These are phyloP conservation scores for Cryptococcus deneoformans DNA, from an alignment of 1,284 basidiomycete genomes.

Conservation along the genomic window DNA sequence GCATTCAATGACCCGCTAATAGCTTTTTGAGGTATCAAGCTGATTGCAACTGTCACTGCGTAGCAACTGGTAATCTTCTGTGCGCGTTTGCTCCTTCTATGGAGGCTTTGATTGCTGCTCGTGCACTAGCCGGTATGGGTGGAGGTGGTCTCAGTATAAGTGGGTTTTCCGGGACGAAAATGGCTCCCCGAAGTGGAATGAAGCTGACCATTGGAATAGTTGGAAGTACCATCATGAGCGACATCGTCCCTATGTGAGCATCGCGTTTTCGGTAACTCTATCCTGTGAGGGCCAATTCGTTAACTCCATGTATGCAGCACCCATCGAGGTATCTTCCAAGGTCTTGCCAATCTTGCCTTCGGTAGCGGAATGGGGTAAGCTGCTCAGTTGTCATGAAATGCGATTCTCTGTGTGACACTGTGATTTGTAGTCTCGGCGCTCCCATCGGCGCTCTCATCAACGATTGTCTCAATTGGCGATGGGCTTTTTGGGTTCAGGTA, in stretches of 20 bases:
- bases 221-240: conserved; percentile 42
- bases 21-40: conserved; percentile 4
- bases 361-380: conserved; percentile 24
- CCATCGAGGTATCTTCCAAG: conserved; percentile 83
- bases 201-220: conserved; percentile 12
- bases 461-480: conserved; percentile 72
- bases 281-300: too few relatives aligned
- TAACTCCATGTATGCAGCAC: conserved; percentile 55
- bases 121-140: conserved; percentile 83
- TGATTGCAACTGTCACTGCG: neutral
- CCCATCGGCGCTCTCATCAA: conserved; percentile 86
- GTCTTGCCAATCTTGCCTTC: conserved; percentile 73
- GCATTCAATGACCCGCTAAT: conserved; percentile 8
- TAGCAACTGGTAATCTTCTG: conserved; percentile 73
- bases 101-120: conserved; percentile 72
- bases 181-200: neutral
- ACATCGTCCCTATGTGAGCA: conserved; percentile 67
- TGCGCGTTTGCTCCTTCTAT: conserved; percentile 82
- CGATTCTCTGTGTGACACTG: conserved; percentile 52
- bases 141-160: conserved; percentile 64
- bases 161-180: conserved; percentile 2
- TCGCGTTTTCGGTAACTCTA: neutral
- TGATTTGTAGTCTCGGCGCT: conserved; percentile 60
- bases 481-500: conserved; percentile 62
- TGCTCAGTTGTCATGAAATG: conserved; percentile 56